Evolutionary conservation across 805 yeast genomes (phyloP), one percentile per base, ranked within the genome.

Genomic region (Cyberlindnera americana): DNA sequence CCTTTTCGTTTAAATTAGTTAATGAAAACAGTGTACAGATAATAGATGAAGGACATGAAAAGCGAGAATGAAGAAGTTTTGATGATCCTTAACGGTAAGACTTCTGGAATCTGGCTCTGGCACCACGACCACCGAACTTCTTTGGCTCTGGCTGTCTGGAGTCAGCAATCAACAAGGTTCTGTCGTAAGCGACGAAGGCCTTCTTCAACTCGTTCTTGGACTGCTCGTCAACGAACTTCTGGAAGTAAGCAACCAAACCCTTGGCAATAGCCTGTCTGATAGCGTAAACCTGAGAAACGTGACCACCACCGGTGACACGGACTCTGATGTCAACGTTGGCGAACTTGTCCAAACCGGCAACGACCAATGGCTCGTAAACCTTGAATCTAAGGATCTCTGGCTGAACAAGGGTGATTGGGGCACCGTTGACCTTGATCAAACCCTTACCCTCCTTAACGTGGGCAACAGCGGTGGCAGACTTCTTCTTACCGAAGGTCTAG

Each of bases 101-200:
- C 76, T 93, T 93, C 83, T 93, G 99, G 97, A 87, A 91, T 81
- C 98, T 91, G 70, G 99, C 93, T 81, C 99, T 93, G 78, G 99
- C 99, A 87, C 99, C 99, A 76, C 95, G 95, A 83, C 99, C 99
- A 82, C 99, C 99, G 81, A 93, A 93, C 83, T 93, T 93, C 97
- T 93, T 93, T 83, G 99, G 99, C 82, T 93, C 99, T 84, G 90
- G 83, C 84, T 95, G 91, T 86, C 99, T 89, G 65, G 97, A 79
- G 75, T 93, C 99, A 65, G 99, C 98, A 73, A 93, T 93, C 78
- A 93, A 84, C 72, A 93, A 84, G 72, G 98, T 88, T 83, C 96
- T 90, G 91, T 93, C 99, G 83, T 90, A 95, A 66, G 95, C 69
- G 58, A 91, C 81, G 78, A 90, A 88, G 65, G 95, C 83, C 80